Base-by-base conservation (phyloP, 1,139 yeast genomes). In the Candida smagusa region DNA sequence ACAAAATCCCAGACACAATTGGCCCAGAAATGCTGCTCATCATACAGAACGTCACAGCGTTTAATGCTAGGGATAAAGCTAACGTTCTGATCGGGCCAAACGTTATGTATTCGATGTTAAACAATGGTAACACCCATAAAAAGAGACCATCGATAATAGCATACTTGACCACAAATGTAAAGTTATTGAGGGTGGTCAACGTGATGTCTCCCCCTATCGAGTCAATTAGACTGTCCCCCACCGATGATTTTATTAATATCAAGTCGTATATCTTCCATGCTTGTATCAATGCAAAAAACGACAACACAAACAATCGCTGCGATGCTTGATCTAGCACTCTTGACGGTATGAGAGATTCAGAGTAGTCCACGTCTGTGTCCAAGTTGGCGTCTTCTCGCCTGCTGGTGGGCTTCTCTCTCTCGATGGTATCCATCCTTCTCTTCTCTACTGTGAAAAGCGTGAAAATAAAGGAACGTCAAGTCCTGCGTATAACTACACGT, bases 231-330 rank as follows among this genome's bases (percentile, higher is more conserved):
- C 19, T 21, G 13, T n/a, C 12, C 2, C 42, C 61, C 59, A 48
- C 50, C 46, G 65, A 56, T 48, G 68, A 50, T 60, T 68, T 64
- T 35, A 75, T 52, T 31, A 73, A 55, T 21, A 76, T 54, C 27
- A 86, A 65, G 54, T 89, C 96, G 52, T 84, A 86, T 1, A 86
- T 42, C 55, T 92, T 92, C 76, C 84, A 85, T 19, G 88, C 78
- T 58, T 90, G 97, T 13, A 90, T 68, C 35, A 85, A 68, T 3
- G 77, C 65, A 54, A 89, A 86, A n/a, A 85, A 45, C 2, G 87
- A 76, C 19, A 81, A 61, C 6, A 81, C 72, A 39, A 85, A 72
- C 33, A 79, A 59, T 46, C 96, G 65, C 58, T 92, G 97, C 21
- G 84, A 82, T n/a, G 86, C 88, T n/a, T 77, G 77, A 49, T 89